Evolutionary conservation across 176 grass and related monocot species (phyloP).

Genomic region (Microstegium vimineum): DNA sequence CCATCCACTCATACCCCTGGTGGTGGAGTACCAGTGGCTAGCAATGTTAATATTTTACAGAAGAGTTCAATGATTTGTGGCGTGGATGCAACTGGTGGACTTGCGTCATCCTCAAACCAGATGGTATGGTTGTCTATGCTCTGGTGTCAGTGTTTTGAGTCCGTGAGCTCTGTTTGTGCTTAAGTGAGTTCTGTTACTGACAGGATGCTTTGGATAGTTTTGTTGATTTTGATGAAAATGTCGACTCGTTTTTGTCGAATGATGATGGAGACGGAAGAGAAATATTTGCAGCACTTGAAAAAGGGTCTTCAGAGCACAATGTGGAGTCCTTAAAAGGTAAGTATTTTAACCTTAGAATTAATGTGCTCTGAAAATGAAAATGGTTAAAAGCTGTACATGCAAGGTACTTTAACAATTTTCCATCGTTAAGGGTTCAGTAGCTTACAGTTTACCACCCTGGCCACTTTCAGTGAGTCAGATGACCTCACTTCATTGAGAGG

Average conservation of each 20-base stretch:
- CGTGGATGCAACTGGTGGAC: conserved; percentile 58
- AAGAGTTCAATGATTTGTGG: conserved; percentile 72
- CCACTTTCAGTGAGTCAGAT: neutral
- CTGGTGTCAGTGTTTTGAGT: conserved; percentile 18
- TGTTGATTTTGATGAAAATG: conserved; percentile 89
- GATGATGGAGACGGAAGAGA: conserved; percentile 80
- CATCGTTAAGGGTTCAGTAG: neutral
- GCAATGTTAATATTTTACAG: conserved; percentile 55
- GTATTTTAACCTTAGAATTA: conserved; percentile 17
- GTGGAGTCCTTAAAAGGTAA: conserved; percentile 68
- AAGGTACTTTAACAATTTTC: neutral
- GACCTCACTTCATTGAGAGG: neutral
- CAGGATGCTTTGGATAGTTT: conserved; percentile 91
- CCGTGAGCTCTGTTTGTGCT: conserved; percentile 27
- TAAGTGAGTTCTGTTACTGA: conserved; percentile 32
- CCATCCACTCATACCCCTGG: conserved; percentile 84
- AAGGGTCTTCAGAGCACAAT: conserved; percentile 76
- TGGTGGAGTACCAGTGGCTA: conserved; percentile 58
- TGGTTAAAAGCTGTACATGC: conserved; percentile 15
- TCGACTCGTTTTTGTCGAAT: conserved; percentile 93
- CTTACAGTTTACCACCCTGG: neutral
- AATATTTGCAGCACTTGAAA: conserved; percentile 85
- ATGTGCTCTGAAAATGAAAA: conserved; percentile 12
- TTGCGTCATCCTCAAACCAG: conserved; percentile 81
- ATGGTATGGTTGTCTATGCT: conserved; percentile 56